Evolutionary conservation across 163 green algal species (phyloP).

Genomic region (Chloromonas sp.): DNA sequence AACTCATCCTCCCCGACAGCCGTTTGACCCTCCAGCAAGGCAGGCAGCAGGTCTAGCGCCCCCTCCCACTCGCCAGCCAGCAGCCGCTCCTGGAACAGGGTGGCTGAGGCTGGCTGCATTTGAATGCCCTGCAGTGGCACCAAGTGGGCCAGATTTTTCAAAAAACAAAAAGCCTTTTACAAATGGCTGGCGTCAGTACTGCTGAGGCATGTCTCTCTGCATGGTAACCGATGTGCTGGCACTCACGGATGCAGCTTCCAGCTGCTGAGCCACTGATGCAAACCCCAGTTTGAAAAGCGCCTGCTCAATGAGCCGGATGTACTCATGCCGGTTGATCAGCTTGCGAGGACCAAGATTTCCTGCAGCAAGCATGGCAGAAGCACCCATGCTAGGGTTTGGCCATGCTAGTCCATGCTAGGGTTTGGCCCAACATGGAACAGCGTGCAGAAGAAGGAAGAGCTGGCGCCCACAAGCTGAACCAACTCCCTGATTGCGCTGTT

Average conservation of each 20-base stretch:
- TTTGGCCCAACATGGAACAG: no score
- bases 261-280: constrained; percentile 39
- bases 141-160: neutral
- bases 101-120: constrained; percentile 53
- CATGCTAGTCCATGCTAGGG: no score
- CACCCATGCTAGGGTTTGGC: no score
- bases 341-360: constrained; percentile 35
- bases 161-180: no score
- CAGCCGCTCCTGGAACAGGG: constrained; percentile 51
- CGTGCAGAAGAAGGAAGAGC: no score
- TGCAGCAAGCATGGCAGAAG: no score
- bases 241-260: constrained; percentile 61
- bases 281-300: constrained; percentile 68
- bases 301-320: constrained; percentile 75
- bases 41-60: constrained; percentile 54
- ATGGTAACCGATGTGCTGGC: no score
- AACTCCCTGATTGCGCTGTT: no score
- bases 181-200: no score
- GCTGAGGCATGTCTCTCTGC: no score
- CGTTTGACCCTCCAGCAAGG: constrained; percentile 22
- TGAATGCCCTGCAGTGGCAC: constrained; percentile 44
- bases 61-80: constrained; percentile 54
- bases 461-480: no score
- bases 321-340: constrained; percentile 66
- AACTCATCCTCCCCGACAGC: constrained; percentile 15